Evolutionary conservation across 2,329 filamentous ascomycete species (phyloP), one percentile per base, ranked within the genome.

Genomic region (Pseudocercospora ulei): DNA sequence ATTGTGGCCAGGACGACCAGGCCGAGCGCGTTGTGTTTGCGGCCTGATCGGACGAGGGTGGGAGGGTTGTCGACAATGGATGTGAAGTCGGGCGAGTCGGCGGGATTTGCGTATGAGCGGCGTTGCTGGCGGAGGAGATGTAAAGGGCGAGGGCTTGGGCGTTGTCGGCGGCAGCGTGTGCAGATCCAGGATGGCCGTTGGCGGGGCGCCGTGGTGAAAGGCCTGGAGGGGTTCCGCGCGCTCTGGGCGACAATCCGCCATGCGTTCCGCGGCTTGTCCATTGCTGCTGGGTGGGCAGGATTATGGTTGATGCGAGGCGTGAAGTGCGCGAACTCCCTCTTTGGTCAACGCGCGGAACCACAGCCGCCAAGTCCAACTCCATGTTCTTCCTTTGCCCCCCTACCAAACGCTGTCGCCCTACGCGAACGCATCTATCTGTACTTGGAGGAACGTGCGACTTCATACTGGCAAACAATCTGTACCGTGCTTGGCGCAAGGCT

Each of bases 41-140:
- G 72, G 34, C 82, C 78, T 1, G 76, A 68, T 29, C 85, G 82
- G 23, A 96, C 80, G 20, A 95, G 74, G 50, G 75, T 73, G 0
- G 87, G 76, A 1, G 88, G 86, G 44, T 82, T 80, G 65, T 98
- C 88, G 49, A 95, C 74, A 49, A 94, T 78, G 5, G 86, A 94
- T 43, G 76, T 72, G 67, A 92, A 95, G 57, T 72, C 72, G 1
- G 83, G 81, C 57, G 86, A 75, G 55, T 93, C 84, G 53, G 72
- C 80, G 75, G 72, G 48, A 30, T 31, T 25, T 35, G 35, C 59
- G 22, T 62, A 60, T 48, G 60, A 63, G 26, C 63, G 50, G 12
- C 54, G 51, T 46, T 58, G 63, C 39, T 39, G 48, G 51, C 48
- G 51, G 44, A 48, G 44, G 48, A 47, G 39, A 46, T 38, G 40